A percentile compares a stretch with the other conserved stretches of the same genome.
Conservation (phyloP, 371 early-diverging fungal species). For the Capillidium rhysosporum region DNA sequence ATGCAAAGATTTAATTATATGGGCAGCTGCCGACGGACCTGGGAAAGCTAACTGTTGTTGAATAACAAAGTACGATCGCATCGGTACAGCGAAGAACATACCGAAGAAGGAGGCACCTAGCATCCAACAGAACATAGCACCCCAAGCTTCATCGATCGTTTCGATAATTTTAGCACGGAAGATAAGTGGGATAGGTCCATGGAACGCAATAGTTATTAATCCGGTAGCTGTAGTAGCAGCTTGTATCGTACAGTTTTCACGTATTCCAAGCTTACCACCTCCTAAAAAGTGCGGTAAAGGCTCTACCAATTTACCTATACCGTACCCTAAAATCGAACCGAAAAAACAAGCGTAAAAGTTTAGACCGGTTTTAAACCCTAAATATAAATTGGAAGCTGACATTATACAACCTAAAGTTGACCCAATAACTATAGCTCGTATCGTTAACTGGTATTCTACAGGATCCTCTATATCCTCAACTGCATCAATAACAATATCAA, state of each 20-base stretch:
- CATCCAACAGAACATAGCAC: conserved; percentile 28
- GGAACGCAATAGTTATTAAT: conserved; percentile 40
- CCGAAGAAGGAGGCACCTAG: conserved; percentile 41
- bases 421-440: conserved; percentile 21
- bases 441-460: conserved; percentile 4
- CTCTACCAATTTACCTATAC: conserved; percentile 36
- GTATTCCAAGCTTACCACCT: conserved; percentile 40
- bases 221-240: conserved; percentile 49
- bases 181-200: conserved; percentile 46
- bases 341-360: conserved; percentile 30
- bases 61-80: conserved; percentile 43
- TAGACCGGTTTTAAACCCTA: conserved; percentile 25
- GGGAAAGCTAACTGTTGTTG: conserved; percentile 48
- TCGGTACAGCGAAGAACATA: conserved; percentile 51
- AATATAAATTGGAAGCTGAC: conserved; percentile 24
- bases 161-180: conserved; percentile 33
- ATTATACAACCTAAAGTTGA: conserved; percentile 21
- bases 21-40: conserved; percentile 42
- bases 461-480: too few species aligned
- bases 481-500: too few species aligned
- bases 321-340: conserved; percentile 47
- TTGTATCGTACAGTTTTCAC: conserved; percentile 48
- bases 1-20: conserved; percentile 40
- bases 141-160: conserved; percentile 18
- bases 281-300: conserved; percentile 26